A percentile compares a stretch with the other conserved stretches of the same genome.
Conservation (phyloP, 1,284 basidiomycete genomes). For the Marasmius oreades region DNA sequence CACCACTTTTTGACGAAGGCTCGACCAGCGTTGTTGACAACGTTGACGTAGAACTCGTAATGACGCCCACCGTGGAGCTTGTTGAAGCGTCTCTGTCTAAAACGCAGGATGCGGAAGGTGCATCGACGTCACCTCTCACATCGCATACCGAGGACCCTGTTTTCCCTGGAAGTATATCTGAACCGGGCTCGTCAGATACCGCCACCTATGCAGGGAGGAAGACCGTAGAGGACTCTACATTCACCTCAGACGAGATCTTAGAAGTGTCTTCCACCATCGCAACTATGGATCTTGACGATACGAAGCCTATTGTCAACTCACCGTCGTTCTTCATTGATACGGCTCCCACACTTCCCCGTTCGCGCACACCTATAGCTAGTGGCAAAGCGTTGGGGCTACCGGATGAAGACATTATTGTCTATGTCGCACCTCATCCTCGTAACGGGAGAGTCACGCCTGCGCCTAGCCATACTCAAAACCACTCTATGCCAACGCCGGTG, state of each 20-base stretch:
- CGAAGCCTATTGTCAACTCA: constrained; percentile 11
- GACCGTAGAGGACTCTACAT: not conserved
- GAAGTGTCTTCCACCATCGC: not conserved
- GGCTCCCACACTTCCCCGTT: constrained; percentile 25
- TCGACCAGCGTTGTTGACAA: too few relatives aligned
- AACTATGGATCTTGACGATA: constrained; percentile 12
- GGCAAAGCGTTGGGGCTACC: constrained; percentile 15
- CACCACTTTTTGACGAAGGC: too few relatives aligned
- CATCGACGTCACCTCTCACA: too few relatives aligned
- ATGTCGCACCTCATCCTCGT: constrained; percentile 56
- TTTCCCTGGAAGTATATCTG: not conserved
- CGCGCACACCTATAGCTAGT: not conserved
- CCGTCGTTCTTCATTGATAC: constrained; percentile 40
- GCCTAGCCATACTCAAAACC: constrained; percentile 3
- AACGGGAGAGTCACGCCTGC: constrained; percentile 16
- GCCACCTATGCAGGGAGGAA: not conserved
- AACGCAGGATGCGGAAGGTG: too few relatives aligned
- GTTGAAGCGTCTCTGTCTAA: too few relatives aligned
- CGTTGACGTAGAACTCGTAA: too few relatives aligned
- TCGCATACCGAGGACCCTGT: too few relatives aligned
- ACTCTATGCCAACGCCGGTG: constrained; percentile 15
- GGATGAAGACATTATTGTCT: constrained; percentile 57
- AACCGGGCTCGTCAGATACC: not conserved
- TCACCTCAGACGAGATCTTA: not conserved
- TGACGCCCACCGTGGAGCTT: too few relatives aligned